Evolutionary conservation across 129 eudicot species (phyloP), one percentile per base, ranked within the genome.

Genomic region (Calendula officinalis): DNA sequence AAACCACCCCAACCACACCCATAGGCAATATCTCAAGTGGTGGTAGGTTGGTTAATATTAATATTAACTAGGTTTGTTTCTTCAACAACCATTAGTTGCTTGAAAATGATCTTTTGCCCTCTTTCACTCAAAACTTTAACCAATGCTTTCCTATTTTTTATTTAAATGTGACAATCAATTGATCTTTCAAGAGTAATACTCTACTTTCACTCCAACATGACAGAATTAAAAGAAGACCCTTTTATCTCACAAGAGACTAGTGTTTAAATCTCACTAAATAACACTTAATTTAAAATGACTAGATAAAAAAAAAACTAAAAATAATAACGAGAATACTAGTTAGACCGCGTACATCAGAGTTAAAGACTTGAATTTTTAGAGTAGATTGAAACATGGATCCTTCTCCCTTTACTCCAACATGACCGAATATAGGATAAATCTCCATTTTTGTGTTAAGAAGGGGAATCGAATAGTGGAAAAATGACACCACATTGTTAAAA

Each of bases 71-170:
- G 74, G 38, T 44, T 17, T 56, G 44, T 46, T 68, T 53, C 9
- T 68, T 42, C 64, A 68, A 68, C 74, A 43, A 58, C 65, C 56
- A 68, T 68, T 68, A 57, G 74, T 68, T 68, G 66, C 37, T 68
- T 56, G 74, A 68, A 54, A 56, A 36, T 12, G 66, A 70, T 60
- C 4, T 60, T 39, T 60, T 61, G 56, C 69, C 76, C 3, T 56
- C 74, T 56, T 43, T 56, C 56, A 51, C 69, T 71, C 37, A 71
- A 42, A 71, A 30, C 36, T 52, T 38, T 50, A 48, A 56, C 67
- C 38, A 46, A 70, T 37, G 10, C 12, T 22, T 67, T 66, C 40
- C 27, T 39, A 51, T n/a, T 52, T 66, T 52, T 42, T 40, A n/a
- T 22, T 4, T 46, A 33, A 46, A 63, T n/a, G 12, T 12, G n/a